phyloP scores from a whole-genome alignment of 2,329 filamentous ascomycete genomes.

The Diaporthe velutina region DNA sequence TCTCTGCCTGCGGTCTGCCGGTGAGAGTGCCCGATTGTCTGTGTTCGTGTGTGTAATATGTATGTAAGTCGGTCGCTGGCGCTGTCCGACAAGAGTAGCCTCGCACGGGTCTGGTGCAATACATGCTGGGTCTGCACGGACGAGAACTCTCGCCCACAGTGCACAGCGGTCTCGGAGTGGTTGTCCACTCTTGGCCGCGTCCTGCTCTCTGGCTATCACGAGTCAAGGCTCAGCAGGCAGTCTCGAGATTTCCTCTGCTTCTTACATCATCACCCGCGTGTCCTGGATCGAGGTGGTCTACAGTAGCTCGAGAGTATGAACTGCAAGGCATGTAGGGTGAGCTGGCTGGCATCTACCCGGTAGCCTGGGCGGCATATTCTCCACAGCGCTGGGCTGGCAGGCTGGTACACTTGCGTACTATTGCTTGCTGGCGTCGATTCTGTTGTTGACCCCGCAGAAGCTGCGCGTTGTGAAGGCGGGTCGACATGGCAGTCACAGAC shows the following conservation, averaged over 20 bases:
- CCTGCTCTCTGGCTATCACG: neutral
- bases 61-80: neutral
- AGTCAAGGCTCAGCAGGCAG: neutral
- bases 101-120: neutral
- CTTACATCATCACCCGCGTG: slow-evolving; percentile 13
- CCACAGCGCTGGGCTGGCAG: slow-evolving; percentile 15
- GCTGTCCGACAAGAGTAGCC: neutral
- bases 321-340: neutral
- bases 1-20: neutral
- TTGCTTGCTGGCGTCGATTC: slow-evolving; percentile 3
- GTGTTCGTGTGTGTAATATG: no score
- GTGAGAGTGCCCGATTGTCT: neutral
- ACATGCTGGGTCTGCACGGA: neutral
- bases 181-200: slow-evolving; percentile 1
- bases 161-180: slow-evolving; percentile 7
- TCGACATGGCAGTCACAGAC: neutral
- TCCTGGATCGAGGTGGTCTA: slow-evolving; percentile 3
- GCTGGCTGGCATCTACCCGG: slow-evolving; percentile 26
- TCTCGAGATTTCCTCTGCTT: slow-evolving; percentile 9
- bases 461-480: slow-evolving; percentile 2
- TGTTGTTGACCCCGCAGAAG: slow-evolving; percentile 9
- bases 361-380: neutral
- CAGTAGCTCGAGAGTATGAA: neutral
- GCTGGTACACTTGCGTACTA: slow-evolving; percentile 1
- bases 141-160: neutral